Base-by-base conservation (phyloP, 352 stramenopile species). In the Peronospora farinosa region DNA sequence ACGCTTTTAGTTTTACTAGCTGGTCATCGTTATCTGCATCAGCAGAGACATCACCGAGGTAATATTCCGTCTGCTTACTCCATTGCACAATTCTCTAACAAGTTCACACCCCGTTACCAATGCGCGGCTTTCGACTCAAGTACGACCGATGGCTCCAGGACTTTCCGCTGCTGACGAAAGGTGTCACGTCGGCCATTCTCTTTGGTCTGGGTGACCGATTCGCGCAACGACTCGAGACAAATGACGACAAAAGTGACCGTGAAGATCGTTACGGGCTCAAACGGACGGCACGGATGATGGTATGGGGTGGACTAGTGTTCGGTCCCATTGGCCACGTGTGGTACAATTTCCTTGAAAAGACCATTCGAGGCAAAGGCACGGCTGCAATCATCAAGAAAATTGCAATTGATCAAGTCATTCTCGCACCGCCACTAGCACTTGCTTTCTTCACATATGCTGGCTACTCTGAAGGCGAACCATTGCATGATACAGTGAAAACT, bases 261-360 rank as follows among this genome's bases (percentile, higher is more conserved):
- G 36, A 51, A n/a, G 56, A 65, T 36, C 38, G 40, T 12, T 38
- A 51, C 37, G 60, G 58, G 28, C 40, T 66, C n/a, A 45, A 54
- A 2, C 55, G 69, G 8, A 82, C 69, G n/a, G 41, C 47, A 9
- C 65, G 73, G 47, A 74, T 92, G 75, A 83, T 93, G 51, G 65
- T 93, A 36, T 96, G 94, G 64, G 88, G 88, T 23, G 79, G 94
- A 1, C 43, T 94, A 31, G 42, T 94, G 17, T 90, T 96, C 58
- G 86, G 86, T 17, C 89, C 88, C 7, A 51, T 73, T 40, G 90
- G 88, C 52, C 87, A 97, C 64, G 86, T 72, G 31, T 97, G 95
- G 64, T 97, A 96, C 63, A 79, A 88, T 28, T 56, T 86, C 9
- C 62, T 97, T 15, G 89, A 97, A 60, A 64, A 63, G 13, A 51